phyloP scores from a whole-genome alignment of 1,284 basidiomycete species.

The Cystobasidium sp. region DNA sequence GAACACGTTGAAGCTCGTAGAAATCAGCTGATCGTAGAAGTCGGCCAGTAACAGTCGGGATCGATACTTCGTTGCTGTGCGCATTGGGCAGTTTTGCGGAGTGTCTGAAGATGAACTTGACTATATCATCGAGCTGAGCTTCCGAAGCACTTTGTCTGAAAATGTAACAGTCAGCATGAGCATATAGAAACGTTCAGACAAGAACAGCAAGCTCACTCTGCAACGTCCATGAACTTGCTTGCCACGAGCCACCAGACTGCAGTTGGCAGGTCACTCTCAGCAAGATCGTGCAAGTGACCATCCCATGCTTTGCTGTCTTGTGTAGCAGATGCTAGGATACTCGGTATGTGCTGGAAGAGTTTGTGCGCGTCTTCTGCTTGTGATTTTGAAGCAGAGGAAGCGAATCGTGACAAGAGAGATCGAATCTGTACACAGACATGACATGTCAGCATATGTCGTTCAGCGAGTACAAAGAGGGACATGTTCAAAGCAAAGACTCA shows the following conservation, averaged over 20 bases:
- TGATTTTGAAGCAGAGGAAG: not conserved
- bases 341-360: not conserved
- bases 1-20: conserved; percentile 47
- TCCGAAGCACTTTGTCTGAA: conserved; percentile 19
- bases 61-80: not conserved
- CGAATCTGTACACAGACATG: not conserved
- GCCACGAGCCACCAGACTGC: conserved; percentile 48
- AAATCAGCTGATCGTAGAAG: conserved; percentile 49
- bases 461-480: not conserved
- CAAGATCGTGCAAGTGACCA: conserved; percentile 35
- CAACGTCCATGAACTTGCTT: conserved; percentile 27
- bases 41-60: conserved; percentile 22
- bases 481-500: not conserved
- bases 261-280: conserved; percentile 1
- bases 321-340: not conserved
- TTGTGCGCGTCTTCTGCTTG: not conserved
- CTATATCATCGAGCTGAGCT: conserved; percentile 30
- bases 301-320: conserved; percentile 24
- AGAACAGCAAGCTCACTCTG: conserved; percentile 44
- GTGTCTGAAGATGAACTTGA: conserved; percentile 13
- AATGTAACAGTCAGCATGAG: not conserved
- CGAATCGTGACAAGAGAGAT: not conserved
- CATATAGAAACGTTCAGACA: too few relatives aligned
- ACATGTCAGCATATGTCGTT: not conserved
- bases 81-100: not conserved